Percentiles rank a stretch among this genome's conserved stretches.
Evolutionary conservation across 495 filamentous ascomycete genomes (phyloP).

Genomic region (Parathielavia appendiculata): DNA sequence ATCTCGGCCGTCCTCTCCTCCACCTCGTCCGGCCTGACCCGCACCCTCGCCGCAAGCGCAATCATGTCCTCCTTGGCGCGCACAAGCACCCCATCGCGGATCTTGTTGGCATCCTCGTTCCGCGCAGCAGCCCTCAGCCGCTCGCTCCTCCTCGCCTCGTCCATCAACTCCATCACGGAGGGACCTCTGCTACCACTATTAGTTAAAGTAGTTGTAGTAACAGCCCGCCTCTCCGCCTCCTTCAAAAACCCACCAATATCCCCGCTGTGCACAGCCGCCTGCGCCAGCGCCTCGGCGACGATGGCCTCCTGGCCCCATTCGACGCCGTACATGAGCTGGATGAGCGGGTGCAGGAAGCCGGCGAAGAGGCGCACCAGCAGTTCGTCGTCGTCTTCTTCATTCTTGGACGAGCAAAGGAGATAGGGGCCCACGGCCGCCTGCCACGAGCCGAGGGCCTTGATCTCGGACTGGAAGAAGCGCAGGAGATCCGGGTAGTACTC

Average conservation of each 20-base stretch:
- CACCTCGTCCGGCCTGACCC: conserved; percentile 55
- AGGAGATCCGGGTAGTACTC: conserved; percentile 64
- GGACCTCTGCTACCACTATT: conserved; percentile 25
- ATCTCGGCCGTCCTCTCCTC: conserved; percentile 71
- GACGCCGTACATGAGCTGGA: conserved; percentile 78
- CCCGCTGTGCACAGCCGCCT: conserved; percentile 59
- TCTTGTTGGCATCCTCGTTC: conserved; percentile 55
- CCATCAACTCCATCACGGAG: conserved; percentile 51
- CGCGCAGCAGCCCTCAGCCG: conserved; percentile 48
- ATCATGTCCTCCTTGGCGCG: conserved; percentile 61
- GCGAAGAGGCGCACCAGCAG: conserved; percentile 25
- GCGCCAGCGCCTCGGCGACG: conserved; percentile 73
- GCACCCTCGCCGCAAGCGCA: conserved; percentile 53
- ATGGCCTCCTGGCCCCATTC: conserved; percentile 79
- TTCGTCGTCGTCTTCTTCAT: conserved; percentile 12
- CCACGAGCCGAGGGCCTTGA: conserved; percentile 46
- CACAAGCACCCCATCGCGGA: conserved; percentile 59
- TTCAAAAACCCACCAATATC: conserved; percentile 49
- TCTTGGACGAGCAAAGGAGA: conserved; percentile 55
- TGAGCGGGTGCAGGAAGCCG: conserved; percentile 75
- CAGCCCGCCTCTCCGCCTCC: conserved; percentile 44
- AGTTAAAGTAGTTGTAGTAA: background rate
- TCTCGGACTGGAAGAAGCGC: conserved; percentile 66
- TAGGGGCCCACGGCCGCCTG: conserved; percentile 56
- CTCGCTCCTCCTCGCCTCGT: conserved; percentile 51